Evolutionary conservation across 768 basidiomycete genomes (phyloP), one percentile per base, ranked within the genome.

Genomic region (Boletus tylopilopsis): DNA sequence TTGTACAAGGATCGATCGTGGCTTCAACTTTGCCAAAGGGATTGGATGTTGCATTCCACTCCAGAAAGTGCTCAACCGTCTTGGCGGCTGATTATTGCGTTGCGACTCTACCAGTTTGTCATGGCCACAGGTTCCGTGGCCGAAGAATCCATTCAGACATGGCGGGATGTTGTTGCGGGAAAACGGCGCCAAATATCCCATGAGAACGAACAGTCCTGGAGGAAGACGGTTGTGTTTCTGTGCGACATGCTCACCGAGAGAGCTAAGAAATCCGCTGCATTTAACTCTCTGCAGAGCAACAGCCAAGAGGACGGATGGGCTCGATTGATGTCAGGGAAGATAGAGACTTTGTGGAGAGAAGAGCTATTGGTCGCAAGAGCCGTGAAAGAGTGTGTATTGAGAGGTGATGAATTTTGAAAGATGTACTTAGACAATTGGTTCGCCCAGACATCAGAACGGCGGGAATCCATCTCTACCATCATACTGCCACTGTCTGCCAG

Each of bases 21-120:
- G 46, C 34, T 18, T 44, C 18, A 32, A 36, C 16, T 15, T 25
- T 19, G 19, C 13, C 34, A 33, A 63, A 94, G 94, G 23, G 81
- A 91, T 49, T 94, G 91, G 85, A 87, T 82, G 1, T 66, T 95
- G 22, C 82, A 93, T 56, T 71, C 71, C 10, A 70, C 73, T 3
- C 82, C 84, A 11, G 58, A 62, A 4, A 78, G 85, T 15, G 81
- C 83, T 12, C 78, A 86, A 56, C 90, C 91, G 1, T 95, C 91
- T 2, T 94, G 85, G 69, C 80, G 90, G 13, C 67, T 94, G 47
- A 79, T 92, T 53, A 73, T 80, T 22, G 79, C 84, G 10, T 71
- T 96, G 59, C 78, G 87, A 45, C 71, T 94, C 30, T 75, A 84
- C 62, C 74, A 84, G 56, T 55, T 81, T 21, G 57, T 76, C 37